These are phyloP conservation scores for Schoenoplectus triqueter DNA, from an alignment of 202 grass and related monocot genomes.

Conservation along the genomic window DNA sequence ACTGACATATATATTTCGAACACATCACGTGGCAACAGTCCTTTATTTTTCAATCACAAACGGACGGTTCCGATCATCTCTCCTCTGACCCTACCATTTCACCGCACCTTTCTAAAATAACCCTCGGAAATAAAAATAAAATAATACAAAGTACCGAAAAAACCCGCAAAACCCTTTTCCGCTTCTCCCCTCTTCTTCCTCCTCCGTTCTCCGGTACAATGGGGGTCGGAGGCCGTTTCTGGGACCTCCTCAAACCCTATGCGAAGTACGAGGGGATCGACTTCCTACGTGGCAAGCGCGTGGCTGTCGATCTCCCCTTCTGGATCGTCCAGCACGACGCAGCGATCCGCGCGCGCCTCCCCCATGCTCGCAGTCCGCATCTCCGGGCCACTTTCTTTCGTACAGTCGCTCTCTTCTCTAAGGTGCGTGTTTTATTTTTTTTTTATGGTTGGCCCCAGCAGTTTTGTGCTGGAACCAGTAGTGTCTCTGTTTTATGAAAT, in stretches of 20 bases:
- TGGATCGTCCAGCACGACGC: slow-evolving; percentile 89
- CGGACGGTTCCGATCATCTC: neutral
- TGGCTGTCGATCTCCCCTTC: slow-evolving; percentile 94
- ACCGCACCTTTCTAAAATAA: neutral
- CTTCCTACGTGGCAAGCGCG: slow-evolving; percentile 78
- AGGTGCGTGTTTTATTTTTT: slow-evolving; percentile 28
- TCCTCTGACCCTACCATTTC: too few relatives aligned
- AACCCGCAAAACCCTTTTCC: slow-evolving; percentile 34
- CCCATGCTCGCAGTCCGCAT: slow-evolving; percentile 63
- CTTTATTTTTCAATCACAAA: neutral
- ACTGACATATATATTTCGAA: too few relatives aligned
- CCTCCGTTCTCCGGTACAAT: slow-evolving; percentile 41
- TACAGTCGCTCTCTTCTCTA: slow-evolving; percentile 84
- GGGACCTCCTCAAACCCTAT: slow-evolving; percentile 83
- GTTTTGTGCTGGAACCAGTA: neutral
- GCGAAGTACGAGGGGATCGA: slow-evolving; percentile 62
- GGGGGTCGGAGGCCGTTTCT: slow-evolving; percentile 83
- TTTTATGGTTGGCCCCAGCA: neutral
- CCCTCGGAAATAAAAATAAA: neutral
- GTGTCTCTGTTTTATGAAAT: neutral
- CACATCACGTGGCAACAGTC: neutral
- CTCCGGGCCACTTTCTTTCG: slow-evolving; percentile 84
- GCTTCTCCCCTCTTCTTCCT: neutral
- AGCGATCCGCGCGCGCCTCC: slow-evolving; percentile 59
- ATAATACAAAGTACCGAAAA: neutral